Conservation (phyloP, 257 asterid species). For the Solanum microdontum region DNA sequence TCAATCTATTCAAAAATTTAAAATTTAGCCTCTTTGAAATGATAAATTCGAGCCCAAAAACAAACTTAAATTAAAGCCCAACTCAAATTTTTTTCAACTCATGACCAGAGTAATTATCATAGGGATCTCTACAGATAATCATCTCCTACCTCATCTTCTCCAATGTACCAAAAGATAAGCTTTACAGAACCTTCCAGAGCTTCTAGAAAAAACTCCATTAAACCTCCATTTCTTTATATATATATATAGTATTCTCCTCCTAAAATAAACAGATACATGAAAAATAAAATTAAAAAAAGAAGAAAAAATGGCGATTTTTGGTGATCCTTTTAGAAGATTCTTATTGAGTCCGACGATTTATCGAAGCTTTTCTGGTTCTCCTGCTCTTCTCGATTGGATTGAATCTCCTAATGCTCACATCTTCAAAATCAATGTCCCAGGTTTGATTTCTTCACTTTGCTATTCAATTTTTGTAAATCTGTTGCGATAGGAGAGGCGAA, state of each 20-base stretch:
- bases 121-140: neutral
- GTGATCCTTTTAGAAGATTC: slow-evolving; percentile 55
- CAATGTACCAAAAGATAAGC: slow-evolving; percentile 14
- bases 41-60: neutral
- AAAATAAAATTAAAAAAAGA: neutral
- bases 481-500: neutral
- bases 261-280: neutral
- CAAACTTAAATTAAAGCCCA: neutral
- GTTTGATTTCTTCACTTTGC: slow-evolving; percentile 4
- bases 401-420: slow-evolving; percentile 58
- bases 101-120: neutral
- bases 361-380: slow-evolving; percentile 36
- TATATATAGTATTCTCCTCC: neutral
- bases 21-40: neutral
- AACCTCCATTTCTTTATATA: neutral
- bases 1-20: neutral
- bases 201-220: neutral
- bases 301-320: slow-evolving; percentile 42
- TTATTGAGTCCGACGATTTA: slow-evolving; percentile 39
- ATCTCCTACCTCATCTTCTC: slow-evolving; percentile 15
- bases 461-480: neutral
- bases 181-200: slow-evolving; percentile 33
- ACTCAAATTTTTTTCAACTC: neutral
- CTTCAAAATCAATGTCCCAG: slow-evolving; percentile 72
- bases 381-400: slow-evolving; percentile 69